A percentile compares a stretch with the other conserved stretches of the same genome.
These are phyloP conservation scores for Penicillium crystallinum DNA, from an alignment of 495 filamentous ascomycete species.

Conservation along the genomic window DNA sequence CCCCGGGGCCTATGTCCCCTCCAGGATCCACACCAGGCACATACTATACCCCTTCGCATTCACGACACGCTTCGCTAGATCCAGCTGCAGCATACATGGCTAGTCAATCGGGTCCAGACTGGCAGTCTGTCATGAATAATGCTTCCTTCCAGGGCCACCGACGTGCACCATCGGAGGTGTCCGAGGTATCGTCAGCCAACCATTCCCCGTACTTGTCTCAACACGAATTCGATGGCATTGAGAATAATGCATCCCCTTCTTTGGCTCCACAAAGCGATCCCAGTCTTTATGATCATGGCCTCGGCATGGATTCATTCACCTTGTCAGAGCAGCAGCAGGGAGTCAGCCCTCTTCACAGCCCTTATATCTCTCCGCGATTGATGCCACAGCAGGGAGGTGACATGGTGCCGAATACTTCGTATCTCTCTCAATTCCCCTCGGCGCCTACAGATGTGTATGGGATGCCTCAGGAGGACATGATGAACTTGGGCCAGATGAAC, in stretches of 20 bases:
- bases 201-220: slow-evolving; percentile 77
- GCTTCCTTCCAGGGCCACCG: slow-evolving; percentile 68
- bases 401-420: slow-evolving; percentile 40
- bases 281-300: slow-evolving; percentile 66
- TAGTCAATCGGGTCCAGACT: slow-evolving; percentile 55
- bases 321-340: slow-evolving; percentile 66
- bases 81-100: slow-evolving; percentile 69
- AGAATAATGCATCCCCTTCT: slow-evolving; percentile 74
- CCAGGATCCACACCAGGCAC: slow-evolving; percentile 46
- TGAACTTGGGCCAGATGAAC: slow-evolving; percentile 23
- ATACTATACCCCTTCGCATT: slow-evolving; percentile 60
- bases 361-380: slow-evolving; percentile 78
- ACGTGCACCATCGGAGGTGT: slow-evolving; percentile 83
- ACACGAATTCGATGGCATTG: slow-evolving; percentile 70
- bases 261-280: slow-evolving; percentile 67
- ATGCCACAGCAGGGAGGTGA: slow-evolving; percentile 63
- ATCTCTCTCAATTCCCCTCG: slow-evolving; percentile 50
- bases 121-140: slow-evolving; percentile 61
- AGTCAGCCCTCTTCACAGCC: slow-evolving; percentile 76
- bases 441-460: slow-evolving; percentile 52
- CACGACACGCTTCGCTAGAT: slow-evolving; percentile 74
- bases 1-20: slow-evolving; percentile 50
- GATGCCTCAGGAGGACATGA: slow-evolving; percentile 28
- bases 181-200: slow-evolving; percentile 78
- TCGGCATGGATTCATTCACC: slow-evolving; percentile 75